Conservation (phyloP, 2,329 filamentous ascomycete species). For the Teratosphaeriaceae sp. region DNA sequence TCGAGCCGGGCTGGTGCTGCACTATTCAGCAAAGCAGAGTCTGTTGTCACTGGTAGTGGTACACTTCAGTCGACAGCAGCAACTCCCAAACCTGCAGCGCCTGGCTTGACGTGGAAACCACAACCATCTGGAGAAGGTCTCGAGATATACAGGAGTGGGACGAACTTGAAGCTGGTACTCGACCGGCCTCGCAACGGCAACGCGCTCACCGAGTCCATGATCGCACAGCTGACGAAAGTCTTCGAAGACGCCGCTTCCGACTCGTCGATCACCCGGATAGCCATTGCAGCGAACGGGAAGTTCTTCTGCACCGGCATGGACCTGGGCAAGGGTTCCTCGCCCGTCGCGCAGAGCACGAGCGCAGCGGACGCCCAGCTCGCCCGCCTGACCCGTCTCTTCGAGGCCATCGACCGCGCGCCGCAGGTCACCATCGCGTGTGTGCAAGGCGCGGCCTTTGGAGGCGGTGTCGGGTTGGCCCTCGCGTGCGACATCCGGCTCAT, state of each 20-base stretch:
- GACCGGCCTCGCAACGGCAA: conserved; percentile 16
- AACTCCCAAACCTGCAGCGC: background rate
- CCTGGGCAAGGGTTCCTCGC: conserved; percentile 8
- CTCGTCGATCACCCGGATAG: conserved; percentile 11
- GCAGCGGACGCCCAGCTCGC: conserved; percentile 8
- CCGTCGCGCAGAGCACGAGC: conserved; percentile 6
- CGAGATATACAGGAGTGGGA: background rate
- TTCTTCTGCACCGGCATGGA: conserved; percentile 21
- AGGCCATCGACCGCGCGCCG: conserved; percentile 15
- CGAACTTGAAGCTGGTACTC: conserved; percentile 12
- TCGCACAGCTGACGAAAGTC: conserved; percentile 12
- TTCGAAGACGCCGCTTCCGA: conserved; percentile 12
- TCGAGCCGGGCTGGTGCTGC: conserved; percentile 55
- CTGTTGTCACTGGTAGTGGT: too few relatives aligned
- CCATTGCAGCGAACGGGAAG: conserved; percentile 13
- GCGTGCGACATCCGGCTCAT: conserved; percentile 15
- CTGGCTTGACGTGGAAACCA: background rate
- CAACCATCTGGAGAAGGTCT: background rate
- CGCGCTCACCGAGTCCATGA: conserved; percentile 14
- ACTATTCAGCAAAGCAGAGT: conserved; percentile 15
- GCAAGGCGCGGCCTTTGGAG: conserved; percentile 13
- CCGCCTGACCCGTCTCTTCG: conserved; percentile 10
- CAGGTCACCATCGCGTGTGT: conserved; percentile 15
- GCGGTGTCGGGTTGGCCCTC: conserved; percentile 16
- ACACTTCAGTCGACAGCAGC: background rate